phyloP scores from a whole-genome alignment of 139 green algal genomes.

The Auxenochlorella protothecoides region DNA sequence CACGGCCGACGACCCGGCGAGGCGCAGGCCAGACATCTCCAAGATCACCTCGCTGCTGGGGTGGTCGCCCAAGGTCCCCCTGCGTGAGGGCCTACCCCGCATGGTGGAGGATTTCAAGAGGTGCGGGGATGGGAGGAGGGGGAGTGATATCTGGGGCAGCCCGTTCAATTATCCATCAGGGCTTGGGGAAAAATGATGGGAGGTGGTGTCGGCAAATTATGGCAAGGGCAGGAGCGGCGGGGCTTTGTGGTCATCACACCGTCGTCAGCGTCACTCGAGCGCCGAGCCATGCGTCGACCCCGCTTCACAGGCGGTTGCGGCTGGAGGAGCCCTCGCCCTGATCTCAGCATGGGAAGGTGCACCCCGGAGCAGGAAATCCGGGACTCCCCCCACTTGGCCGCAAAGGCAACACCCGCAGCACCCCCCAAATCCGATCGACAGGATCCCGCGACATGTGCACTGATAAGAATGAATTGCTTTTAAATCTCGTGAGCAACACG shows the following conservation, averaged over 20 bases:
- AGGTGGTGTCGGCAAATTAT: no score
- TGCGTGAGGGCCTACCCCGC: constrained; percentile 72
- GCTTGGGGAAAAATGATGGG: no score
- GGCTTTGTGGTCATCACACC: not conserved
- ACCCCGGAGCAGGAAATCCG: no score
- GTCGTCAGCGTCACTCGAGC: not conserved
- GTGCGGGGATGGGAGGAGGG: not conserved
- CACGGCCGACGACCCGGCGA: constrained; percentile 88
- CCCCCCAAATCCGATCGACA: no score
- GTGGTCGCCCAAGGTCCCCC: constrained; percentile 87
- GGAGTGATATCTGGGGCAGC: not conserved
- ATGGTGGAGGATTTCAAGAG: constrained; percentile 96
- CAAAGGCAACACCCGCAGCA: no score
- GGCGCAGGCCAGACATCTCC: constrained; percentile 74
- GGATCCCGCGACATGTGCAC: no score
- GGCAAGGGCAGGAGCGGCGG: no score
- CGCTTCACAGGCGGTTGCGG: not conserved
- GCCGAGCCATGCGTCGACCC: not conserved
- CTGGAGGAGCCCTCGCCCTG: no score
- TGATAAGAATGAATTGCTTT: no score
- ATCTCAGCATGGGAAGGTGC: no score
- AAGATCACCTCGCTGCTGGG: constrained; percentile 72
- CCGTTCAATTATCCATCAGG: not conserved
- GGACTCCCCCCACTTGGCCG: no score
- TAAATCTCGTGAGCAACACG: no score